A percentile compares a stretch with the other conserved stretches of the same genome.
Evolutionary conservation across 805 yeast species (phyloP).

Genomic region (Ogataea glucozyma): DNA sequence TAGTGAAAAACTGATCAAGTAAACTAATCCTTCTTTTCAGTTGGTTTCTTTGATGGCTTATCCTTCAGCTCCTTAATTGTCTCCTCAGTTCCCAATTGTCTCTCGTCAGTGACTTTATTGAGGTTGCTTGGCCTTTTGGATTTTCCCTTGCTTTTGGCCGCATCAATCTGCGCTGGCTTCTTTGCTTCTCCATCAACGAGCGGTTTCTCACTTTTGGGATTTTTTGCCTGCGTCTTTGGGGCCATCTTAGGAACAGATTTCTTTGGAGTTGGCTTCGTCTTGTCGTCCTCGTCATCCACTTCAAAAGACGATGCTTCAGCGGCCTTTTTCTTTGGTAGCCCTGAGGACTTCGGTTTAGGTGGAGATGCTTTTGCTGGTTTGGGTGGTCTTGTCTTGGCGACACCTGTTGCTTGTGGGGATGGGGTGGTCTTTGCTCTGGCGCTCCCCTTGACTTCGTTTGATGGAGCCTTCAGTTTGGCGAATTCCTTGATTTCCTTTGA

Average conservation of each 20-base stretch:
- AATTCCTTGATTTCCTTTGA: no score
- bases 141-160: background rate
- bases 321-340: background rate
- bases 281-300: background rate
- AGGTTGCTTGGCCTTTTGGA: slow-evolving; percentile 18
- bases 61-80: slow-evolving; percentile 1
- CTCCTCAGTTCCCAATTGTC: slow-evolving; percentile 18
- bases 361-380: no score
- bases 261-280: background rate
- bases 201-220: background rate
- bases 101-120: slow-evolving; percentile 14
- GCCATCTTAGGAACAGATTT: background rate
- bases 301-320: background rate
- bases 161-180: background rate
- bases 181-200: slow-evolving; percentile 7
- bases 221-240: background rate
- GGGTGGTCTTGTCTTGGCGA: no score
- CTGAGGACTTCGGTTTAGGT: background rate
- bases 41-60: background rate
- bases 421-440: no score
- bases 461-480: no score
- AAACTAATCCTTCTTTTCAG: background rate
- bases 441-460: no score
- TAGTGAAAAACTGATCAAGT: slow-evolving; percentile 2
- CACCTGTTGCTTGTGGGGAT: no score